A percentile compares a stretch with the other conserved stretches of the same genome.
These are phyloP conservation scores for Solanum peruvianum DNA, from an alignment of 257 asterid genomes.

Conservation along the genomic window DNA sequence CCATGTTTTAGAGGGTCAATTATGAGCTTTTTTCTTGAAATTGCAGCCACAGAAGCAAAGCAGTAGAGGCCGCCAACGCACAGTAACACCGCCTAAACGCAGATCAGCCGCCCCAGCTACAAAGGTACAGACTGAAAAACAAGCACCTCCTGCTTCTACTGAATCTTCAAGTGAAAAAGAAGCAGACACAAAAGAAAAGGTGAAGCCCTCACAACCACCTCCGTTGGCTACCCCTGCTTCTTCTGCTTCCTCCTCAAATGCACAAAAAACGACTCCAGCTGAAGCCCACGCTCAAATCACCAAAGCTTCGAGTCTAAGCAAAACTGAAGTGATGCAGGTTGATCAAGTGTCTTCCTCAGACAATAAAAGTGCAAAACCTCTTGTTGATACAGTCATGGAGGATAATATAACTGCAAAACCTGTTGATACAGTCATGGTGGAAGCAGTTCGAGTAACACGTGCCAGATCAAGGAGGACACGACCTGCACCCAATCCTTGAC, in stretches of 20 bases:
- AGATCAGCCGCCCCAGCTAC: conserved; percentile 13
- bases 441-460: conserved; percentile 4
- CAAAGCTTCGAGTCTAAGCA: conserved; percentile 10
- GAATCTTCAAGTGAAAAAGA: conserved; percentile 34
- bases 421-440: conserved; percentile 1
- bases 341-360: not conserved
- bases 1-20: not conserved
- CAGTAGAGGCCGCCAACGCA: conserved; percentile 17
- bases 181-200: conserved; percentile 32
- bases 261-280: conserved; percentile 32
- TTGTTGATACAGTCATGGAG: not conserved
- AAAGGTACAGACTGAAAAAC: conserved; percentile 22
- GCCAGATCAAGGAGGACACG: conserved; percentile 4
- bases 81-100: conserved; percentile 18
- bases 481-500: not conserved
- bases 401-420: not conserved
- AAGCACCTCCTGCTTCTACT: conserved; percentile 26
- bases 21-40: not conserved
- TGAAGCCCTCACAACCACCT: conserved; percentile 22
- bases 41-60: conserved; percentile 15
- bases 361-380: not conserved
- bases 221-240: conserved; percentile 15
- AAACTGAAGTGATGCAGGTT: conserved; percentile 1
- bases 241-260: conserved; percentile 23
- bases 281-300: conserved; percentile 12